phyloP scores from a whole-genome alignment of 345 rosid species.

The Boechera stricta region DNA sequence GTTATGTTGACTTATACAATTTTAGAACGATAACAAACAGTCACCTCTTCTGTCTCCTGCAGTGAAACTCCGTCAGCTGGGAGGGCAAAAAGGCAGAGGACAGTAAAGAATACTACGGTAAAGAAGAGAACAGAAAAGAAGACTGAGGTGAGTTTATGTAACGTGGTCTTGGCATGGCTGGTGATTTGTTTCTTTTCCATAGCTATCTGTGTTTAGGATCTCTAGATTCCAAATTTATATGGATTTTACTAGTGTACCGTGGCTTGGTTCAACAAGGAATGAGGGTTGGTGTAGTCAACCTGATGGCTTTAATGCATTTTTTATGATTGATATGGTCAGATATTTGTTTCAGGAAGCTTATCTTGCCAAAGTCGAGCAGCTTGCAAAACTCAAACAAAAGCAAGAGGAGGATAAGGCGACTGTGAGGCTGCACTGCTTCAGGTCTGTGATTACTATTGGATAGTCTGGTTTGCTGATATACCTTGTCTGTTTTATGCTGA shows the following conservation, averaged over 20 bases:
- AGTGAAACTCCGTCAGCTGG: constrained; percentile 26
- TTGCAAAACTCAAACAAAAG: constrained; percentile 71
- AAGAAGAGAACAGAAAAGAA: constrained; percentile 9
- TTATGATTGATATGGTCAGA: not conserved
- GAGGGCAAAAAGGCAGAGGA: constrained; percentile 14
- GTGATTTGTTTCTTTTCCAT: not conserved
- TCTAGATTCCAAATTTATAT: not conserved
- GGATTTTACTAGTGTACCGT: not conserved
- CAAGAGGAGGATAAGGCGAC: constrained; percentile 79
- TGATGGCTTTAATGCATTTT: constrained; percentile 11
- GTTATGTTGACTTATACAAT: not conserved
- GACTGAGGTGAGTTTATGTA: constrained; percentile 29
- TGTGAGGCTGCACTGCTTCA: constrained; percentile 71
- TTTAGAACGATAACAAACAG: not conserved
- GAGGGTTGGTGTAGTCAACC: not conserved
- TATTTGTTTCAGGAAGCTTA: constrained; percentile 56
- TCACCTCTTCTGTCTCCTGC: constrained; percentile 3
- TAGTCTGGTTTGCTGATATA: constrained; percentile 30
- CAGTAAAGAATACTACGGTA: not conserved
- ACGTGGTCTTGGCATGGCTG: constrained; percentile 1
- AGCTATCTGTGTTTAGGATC: not conserved
- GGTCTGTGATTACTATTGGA: constrained; percentile 49
- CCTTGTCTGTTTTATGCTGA: constrained; percentile 32
- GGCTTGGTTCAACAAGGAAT: constrained; percentile 12
- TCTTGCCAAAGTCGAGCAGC: constrained; percentile 61